phyloP scores from a whole-genome alignment of 2,329 filamentous ascomycete genomes.

The Ascochyta pisi region DNA sequence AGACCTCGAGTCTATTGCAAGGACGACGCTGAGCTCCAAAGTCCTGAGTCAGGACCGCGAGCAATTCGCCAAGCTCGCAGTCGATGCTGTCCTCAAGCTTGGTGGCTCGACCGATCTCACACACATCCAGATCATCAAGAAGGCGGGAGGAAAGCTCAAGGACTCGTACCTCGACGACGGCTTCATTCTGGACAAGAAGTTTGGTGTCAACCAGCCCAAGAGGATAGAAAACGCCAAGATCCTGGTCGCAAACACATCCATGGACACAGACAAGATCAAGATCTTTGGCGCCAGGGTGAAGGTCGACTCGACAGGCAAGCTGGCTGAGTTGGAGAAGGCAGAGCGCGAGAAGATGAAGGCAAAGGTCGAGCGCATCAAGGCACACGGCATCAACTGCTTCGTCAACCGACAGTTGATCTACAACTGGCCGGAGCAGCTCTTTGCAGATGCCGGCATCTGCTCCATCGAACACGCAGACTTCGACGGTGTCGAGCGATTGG shows the following conservation, averaged over 20 bases:
- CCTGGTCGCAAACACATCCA: slow-evolving; percentile 94
- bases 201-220: slow-evolving; percentile 98
- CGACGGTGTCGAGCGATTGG: slow-evolving; percentile 93
- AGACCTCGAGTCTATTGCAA: slow-evolving; percentile 87
- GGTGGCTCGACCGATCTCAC: slow-evolving; percentile 91
- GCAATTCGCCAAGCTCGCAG: slow-evolving; percentile 88
- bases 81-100: slow-evolving; percentile 88
- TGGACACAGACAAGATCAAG: slow-evolving; percentile 99
- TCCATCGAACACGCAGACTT: slow-evolving; percentile 99
- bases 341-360: slow-evolving; percentile 99
- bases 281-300: slow-evolving; percentile 98
- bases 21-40: slow-evolving; percentile 96
- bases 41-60: slow-evolving; percentile 92
- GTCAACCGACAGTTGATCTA: slow-evolving; percentile 99
- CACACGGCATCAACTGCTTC: slow-evolving; percentile 99
- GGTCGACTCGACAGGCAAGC: slow-evolving; percentile 93
- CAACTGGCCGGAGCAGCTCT: slow-evolving; percentile 99
- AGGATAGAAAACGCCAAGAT: slow-evolving; percentile 98
- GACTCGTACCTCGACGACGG: slow-evolving; percentile 98
- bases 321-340: slow-evolving; percentile 97
- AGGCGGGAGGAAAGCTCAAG: slow-evolving; percentile 94
- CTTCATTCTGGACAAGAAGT: slow-evolving; percentile 99
- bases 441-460: slow-evolving; percentile 96
- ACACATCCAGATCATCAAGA: slow-evolving; percentile 99
- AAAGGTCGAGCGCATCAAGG: slow-evolving; percentile 98